Evolutionary conservation across 2,329 filamentous ascomycete genomes (phyloP).

Genomic region (Fusarium buxicola): DNA sequence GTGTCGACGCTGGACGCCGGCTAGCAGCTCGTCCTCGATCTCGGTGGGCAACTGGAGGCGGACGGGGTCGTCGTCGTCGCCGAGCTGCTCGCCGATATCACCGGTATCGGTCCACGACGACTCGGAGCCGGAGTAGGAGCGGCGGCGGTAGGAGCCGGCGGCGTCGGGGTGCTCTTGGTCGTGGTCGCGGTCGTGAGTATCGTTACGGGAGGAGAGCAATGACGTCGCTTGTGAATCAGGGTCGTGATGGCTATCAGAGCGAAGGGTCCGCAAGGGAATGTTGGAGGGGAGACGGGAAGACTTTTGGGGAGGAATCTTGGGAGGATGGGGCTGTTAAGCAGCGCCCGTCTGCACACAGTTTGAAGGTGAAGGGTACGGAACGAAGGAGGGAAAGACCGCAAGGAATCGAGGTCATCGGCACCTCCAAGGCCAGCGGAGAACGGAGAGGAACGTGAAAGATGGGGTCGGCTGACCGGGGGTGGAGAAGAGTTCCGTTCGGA

Average conservation of each 20-base stretch:
- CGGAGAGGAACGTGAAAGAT: constrained; percentile 41
- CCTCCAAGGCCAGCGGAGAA: constrained; percentile 45
- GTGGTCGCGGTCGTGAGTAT: constrained; percentile 59
- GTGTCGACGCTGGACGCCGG: constrained; percentile 60
- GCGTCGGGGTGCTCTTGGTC: constrained; percentile 50
- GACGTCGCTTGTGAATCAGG: constrained; percentile 55
- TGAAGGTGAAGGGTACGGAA: constrained; percentile 51
- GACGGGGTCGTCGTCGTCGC: constrained; percentile 83
- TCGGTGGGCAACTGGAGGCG: constrained; percentile 75
- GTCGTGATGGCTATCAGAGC: constrained; percentile 51
- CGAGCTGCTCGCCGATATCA: constrained; percentile 92
- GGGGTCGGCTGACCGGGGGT: constrained; percentile 48
- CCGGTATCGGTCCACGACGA: constrained; percentile 94
- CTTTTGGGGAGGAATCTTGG: constrained; percentile 86
- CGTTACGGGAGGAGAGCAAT: constrained; percentile 49
- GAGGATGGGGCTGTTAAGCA: constrained; percentile 78
- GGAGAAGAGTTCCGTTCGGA: constrained; percentile 29
- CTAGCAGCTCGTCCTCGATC: constrained; percentile 71
- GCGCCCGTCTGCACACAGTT: constrained; percentile 69
- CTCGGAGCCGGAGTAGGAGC: constrained; percentile 67
- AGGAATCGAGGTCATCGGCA: constrained; percentile 47
- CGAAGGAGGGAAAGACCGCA: constrained; percentile 39
- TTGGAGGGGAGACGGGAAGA: constrained; percentile 79
- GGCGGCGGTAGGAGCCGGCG: constrained; percentile 37
- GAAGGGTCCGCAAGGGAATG: constrained; percentile 86